Base-by-base conservation (phyloP, 768 basidiomycete species). In the Termitomyces sp. region DNA sequence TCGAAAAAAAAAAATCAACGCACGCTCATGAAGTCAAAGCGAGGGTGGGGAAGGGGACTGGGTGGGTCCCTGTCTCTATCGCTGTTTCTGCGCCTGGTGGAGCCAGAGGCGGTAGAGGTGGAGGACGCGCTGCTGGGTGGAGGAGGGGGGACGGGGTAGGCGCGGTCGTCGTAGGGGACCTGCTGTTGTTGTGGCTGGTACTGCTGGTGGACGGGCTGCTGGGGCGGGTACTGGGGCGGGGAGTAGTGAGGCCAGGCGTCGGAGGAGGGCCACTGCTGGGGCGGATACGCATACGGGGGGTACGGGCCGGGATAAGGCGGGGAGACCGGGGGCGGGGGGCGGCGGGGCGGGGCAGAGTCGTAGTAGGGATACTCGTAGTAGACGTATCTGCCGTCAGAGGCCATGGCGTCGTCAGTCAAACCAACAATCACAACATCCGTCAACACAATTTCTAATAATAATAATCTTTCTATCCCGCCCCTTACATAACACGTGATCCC, bases 341-440 rank as follows among this genome's bases (percentile, higher is more conserved):
- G 48, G 4, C 42, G 42, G 31, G 44, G 50, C 42, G 52, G 24
- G 4, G 44, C 22, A 30, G 42, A 18, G 39, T 48, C 51, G 54
- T 54, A 53, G 20, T 41, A 44, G 2, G 39, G 72, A 52, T 82
- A 85, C 62, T 81, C 81, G 67, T 88, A 87, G 55, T 87, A 87
- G 69, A 84, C 74, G 66, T 84, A 84, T 59, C 80, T 76, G 54
- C 77, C 74, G 70, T 82, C 81, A 45, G 82, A 72, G 39, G 82
- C 75, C 61, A 59, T 60, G 55, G 33, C 41, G n/a, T 42, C 7
- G 41, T 8, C 41, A 42, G n/a, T 20, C n/a, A 42, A 4, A 3
- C 33, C 41, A n/a, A 3, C 41, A 42, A 18, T 13, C 41, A 42
- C 41, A 42, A 42, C 41, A 42, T 8, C 6, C 6, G 41, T 42